Base-by-base conservation (phyloP, 371 early-diverging fungal genomes). In the Circinella umbellata region DNA sequence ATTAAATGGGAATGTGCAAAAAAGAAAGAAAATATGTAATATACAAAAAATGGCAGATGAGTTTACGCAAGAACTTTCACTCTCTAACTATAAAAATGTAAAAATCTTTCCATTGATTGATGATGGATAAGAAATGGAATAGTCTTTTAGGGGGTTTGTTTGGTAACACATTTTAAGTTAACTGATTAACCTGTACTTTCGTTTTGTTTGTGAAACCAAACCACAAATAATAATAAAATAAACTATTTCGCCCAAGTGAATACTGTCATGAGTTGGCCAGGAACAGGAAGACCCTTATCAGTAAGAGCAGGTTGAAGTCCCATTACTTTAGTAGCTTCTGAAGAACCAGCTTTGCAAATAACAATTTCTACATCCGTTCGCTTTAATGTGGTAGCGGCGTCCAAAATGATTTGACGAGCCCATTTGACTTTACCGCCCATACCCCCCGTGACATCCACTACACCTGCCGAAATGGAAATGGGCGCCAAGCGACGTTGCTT, bases 371-470 rank as follows among this genome's bases (percentile, higher is more conserved):
- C 11, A 27, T 72, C 70, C 9, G 34, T 63, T 20, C 67, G 42
- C 20, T 68, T 36, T 4, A 46, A 18, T 8, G 55, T 34, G 2
- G 47, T 37, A 34, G 73, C 67, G n/a, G 66, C 61, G 36, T 74
- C 67, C 18, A 64, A 64, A 4, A 81, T 74, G 27, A 81, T 81
- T 37, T 67, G 70, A 20, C 74, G 74, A 3, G 80, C 80, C 80
- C 84, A 84, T 37, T 71, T 69, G 15, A 77, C 61, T 64, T 84
- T 84, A 20, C 82, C 82, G 36, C 74, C 66, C 80, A 84, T 84
- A 9, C 80, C 82, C 17, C 84, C 84, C 27, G 84, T 84, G 18
- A 84, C 84, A 70, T 84, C 84, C 14, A 66, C 73, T 1, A 47
- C 53, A n/a, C 8, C 36, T 20, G 42, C 42, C 11, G 42, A 42